These are phyloP conservation scores for Aspergillus kassunensis DNA, from an alignment of 495 filamentous ascomycete genomes.

Conservation along the genomic window DNA sequence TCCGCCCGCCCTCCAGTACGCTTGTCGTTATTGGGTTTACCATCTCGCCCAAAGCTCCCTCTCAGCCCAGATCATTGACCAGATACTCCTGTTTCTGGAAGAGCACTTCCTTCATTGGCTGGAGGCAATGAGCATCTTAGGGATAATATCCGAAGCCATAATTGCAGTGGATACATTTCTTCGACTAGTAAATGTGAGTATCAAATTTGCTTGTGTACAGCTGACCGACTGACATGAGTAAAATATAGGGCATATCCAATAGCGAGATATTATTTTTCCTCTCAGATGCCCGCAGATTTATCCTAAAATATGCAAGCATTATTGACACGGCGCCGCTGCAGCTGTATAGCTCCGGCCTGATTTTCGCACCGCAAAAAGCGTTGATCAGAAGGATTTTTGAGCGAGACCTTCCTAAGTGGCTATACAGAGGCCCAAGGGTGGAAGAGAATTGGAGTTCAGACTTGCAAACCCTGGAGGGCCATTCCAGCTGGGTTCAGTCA, in stretches of 20 bases:
- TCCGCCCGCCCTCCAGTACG: conserved; percentile 29
- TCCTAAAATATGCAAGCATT: neutral
- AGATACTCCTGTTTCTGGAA: neutral
- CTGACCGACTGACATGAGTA: neutral
- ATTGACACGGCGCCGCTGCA: conserved; percentile 2
- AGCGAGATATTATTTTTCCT: neutral
- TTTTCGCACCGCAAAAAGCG: neutral
- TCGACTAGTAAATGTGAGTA: neutral
- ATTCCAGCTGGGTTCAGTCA: neutral
- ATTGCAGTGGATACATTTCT: neutral
- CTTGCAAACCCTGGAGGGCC: neutral
- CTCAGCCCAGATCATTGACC: neutral
- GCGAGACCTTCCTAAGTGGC: neutral
- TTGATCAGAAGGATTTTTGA: neutral
- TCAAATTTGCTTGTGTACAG: neutral
- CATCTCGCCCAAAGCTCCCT: neutral
- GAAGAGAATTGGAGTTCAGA: conserved; percentile 2
- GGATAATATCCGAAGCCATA: neutral
- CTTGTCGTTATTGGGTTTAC: conserved; percentile 36
- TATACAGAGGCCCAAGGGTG: neutral
- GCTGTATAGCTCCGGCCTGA: neutral
- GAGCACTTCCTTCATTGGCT: neutral
- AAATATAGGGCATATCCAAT: neutral
- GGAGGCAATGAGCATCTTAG: neutral
- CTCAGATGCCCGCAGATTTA: neutral